Conservation (phyloP, 2,329 filamentous ascomycete genomes). For the Botrytis sinoallii region DNA sequence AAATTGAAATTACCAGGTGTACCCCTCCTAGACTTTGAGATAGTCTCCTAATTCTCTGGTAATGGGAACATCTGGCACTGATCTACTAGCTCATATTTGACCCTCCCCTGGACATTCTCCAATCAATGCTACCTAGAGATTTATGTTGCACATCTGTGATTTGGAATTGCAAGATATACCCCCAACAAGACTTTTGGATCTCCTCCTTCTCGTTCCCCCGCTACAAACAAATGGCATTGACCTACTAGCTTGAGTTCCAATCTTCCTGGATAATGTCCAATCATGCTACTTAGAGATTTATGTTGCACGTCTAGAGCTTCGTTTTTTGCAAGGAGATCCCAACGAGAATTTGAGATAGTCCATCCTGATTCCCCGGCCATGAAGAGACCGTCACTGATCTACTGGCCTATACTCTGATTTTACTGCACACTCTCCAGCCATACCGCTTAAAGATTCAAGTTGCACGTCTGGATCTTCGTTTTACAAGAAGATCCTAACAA, state of each 20-base stretch:
- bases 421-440: not conserved
- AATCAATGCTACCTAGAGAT: not conserved
- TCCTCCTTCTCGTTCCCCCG: too few species aligned
- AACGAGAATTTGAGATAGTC: too few species aligned
- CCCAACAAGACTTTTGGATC: not conserved
- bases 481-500: not conserved
- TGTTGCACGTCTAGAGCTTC: too few species aligned
- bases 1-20: not conserved
- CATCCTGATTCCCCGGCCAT: too few species aligned
- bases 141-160: not conserved
- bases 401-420: not conserved
- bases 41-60: not conserved
- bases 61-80: not conserved
- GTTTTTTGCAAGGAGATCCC: rapidly evolving
- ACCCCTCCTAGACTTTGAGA: not conserved
- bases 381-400: not conserved
- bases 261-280: not conserved
- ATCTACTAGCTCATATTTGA: not conserved
- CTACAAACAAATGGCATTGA: too few species aligned
- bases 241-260: not conserved
- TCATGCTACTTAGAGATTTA: not conserved
- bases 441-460: not conserved
- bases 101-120: not conserved
- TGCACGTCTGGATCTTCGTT: not conserved
- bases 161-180: rapidly evolving